Evolutionary conservation across 768 basidiomycete genomes (phyloP).

Genomic region (Tulasnella calospora): DNA sequence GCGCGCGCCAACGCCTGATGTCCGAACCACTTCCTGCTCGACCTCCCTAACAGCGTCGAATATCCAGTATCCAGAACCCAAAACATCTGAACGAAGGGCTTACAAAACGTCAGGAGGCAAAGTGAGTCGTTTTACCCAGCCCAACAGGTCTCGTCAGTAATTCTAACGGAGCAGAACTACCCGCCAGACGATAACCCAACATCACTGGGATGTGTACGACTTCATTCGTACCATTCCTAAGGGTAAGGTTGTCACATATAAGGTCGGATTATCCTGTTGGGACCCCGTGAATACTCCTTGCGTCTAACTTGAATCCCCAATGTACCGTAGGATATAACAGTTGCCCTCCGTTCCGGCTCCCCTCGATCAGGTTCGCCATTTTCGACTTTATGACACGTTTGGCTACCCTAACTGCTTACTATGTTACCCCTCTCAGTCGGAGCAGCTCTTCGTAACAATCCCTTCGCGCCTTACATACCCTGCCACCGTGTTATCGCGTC

Average conservation of each 20-base stretch:
- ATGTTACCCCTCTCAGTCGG: slow-evolving; percentile 46
- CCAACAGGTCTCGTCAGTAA: background rate
- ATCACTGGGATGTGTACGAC: slow-evolving; percentile 62
- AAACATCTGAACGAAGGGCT: slow-evolving; percentile 26
- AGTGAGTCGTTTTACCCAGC: slow-evolving; percentile 26
- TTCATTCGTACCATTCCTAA: slow-evolving; percentile 46
- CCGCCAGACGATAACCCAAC: slow-evolving; percentile 45
- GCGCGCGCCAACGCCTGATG: background rate
- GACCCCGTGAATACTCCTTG: background rate
- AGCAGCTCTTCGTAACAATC: slow-evolving; percentile 56
- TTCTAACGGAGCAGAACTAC: background rate
- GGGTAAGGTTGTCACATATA: slow-evolving; percentile 56
- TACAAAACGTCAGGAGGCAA: slow-evolving; percentile 36
- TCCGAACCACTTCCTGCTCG: background rate
- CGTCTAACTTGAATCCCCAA: background rate
- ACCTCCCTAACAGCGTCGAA: background rate
- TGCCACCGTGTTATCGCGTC: slow-evolving; percentile 68
- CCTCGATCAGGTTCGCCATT: slow-evolving; percentile 55
- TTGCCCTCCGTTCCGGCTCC: slow-evolving; percentile 50
- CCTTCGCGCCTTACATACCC: slow-evolving; percentile 61
- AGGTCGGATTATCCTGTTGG: slow-evolving; percentile 30
- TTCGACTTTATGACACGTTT: background rate
- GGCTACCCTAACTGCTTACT: background rate
- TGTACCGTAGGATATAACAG: slow-evolving; percentile 41
- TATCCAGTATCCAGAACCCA: background rate